Conservation (phyloP, 2,329 filamentous ascomycete species). For the Tricladium varicosporioides region DNA sequence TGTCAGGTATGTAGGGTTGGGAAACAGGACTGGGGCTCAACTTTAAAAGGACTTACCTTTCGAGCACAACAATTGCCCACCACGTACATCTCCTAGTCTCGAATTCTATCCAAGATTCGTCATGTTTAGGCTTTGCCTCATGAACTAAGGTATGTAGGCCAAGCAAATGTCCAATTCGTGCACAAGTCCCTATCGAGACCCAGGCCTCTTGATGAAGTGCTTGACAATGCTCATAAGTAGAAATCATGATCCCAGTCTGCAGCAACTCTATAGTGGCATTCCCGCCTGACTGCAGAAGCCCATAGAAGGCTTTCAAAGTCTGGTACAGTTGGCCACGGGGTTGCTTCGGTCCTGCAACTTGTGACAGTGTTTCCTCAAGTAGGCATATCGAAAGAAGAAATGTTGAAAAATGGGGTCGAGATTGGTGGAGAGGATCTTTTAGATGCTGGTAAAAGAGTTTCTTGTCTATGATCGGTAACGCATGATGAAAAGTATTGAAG, state of each 20-base stretch:
- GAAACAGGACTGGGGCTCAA: no score
- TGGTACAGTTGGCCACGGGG: conserved; percentile 9
- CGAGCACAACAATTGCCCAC: conserved; percentile 20
- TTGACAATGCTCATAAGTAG: conserved; percentile 18
- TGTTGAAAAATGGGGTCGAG: conserved; percentile 15
- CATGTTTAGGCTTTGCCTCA: neutral
- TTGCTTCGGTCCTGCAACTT: neutral
- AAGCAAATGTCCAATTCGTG: conserved; percentile 18
- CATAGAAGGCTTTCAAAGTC: conserved; percentile 14
- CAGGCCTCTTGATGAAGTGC: conserved; percentile 17
- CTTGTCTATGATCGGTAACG: conserved; percentile 16
- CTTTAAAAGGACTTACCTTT: conserved; percentile 12
- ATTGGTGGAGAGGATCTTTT: neutral
- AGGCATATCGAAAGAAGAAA: conserved; percentile 16
- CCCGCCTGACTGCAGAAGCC: conserved; percentile 11
- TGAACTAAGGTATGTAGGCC: conserved; percentile 10
- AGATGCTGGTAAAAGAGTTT: conserved; percentile 13
- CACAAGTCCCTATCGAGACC: conserved; percentile 17
- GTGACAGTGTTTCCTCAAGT: conserved; percentile 7
- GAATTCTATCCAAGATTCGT: neutral
- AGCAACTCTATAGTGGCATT: conserved; percentile 14
- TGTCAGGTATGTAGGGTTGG: neutral
- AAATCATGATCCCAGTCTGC: conserved; percentile 17
- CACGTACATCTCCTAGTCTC: conserved; percentile 17
- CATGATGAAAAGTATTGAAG: conserved; percentile 12